Evolutionary conservation across 2,329 filamentous ascomycete genomes (phyloP).

Genomic region (Ophiostoma ips): DNA sequence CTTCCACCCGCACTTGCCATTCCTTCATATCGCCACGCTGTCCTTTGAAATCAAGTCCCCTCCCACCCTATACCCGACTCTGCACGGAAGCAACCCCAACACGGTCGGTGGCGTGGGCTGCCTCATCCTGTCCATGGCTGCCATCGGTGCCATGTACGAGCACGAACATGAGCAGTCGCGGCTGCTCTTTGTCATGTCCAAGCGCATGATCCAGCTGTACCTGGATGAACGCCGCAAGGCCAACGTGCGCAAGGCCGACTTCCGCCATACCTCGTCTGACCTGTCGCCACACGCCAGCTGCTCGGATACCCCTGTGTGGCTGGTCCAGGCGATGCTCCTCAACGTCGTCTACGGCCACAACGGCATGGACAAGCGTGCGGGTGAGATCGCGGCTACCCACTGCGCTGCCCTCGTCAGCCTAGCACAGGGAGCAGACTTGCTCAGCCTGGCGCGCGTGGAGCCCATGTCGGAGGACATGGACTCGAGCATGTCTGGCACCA

Average conservation of each 20-base stretch:
- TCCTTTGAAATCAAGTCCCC: slow-evolving; percentile 60
- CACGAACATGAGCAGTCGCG: slow-evolving; percentile 65
- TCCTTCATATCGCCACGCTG: slow-evolving; percentile 80
- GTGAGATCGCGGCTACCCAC: slow-evolving; percentile 85
- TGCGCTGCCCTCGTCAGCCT: slow-evolving; percentile 83
- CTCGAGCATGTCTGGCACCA: slow-evolving; percentile 39
- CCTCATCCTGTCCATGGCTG: slow-evolving; percentile 74
- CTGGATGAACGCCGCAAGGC: slow-evolving; percentile 81
- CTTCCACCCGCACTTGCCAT: slow-evolving; percentile 91
- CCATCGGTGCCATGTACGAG: slow-evolving; percentile 64
- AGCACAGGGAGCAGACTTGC: slow-evolving; percentile 71
- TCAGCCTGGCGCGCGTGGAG: slow-evolving; percentile 32
- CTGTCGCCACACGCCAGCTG: slow-evolving; percentile 35
- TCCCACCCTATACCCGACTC: slow-evolving; percentile 43
- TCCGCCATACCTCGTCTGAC: slow-evolving; percentile 33
- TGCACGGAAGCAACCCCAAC: slow-evolving; percentile 31
- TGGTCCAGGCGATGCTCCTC: slow-evolving; percentile 92
- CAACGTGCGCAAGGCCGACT: slow-evolving; percentile 55
- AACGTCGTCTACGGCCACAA: slow-evolving; percentile 95
- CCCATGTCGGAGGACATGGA: slow-evolving; percentile 33
- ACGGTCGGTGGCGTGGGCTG: slow-evolving; percentile 65
- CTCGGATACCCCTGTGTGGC: slow-evolving; percentile 74
- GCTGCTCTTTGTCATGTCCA: slow-evolving; percentile 81
- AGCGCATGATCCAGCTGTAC: slow-evolving; percentile 89
- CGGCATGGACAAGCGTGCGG: slow-evolving; percentile 78